These are phyloP conservation scores for Pestalotiopsis sp. DNA, from an alignment of 2,329 filamentous ascomycete species.

Conservation along the genomic window DNA sequence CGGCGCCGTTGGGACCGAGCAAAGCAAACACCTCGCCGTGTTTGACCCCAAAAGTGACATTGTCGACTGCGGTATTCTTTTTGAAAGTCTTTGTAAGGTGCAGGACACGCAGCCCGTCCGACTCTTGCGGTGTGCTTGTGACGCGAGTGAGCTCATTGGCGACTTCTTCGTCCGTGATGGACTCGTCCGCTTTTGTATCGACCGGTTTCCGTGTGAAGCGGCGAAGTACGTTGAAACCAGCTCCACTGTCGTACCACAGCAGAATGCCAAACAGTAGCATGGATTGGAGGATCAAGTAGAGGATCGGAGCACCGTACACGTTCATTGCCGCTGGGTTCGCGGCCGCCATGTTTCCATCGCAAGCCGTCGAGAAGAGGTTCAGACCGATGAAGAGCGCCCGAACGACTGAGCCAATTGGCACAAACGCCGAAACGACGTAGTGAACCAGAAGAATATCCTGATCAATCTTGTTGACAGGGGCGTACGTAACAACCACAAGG, in stretches of 20 bases:
- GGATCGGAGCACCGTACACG: conserved; percentile 80
- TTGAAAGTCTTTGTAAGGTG: conserved; percentile 82
- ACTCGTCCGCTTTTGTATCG: conserved; percentile 29
- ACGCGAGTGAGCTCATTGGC: conserved; percentile 66
- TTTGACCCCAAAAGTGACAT: conserved; percentile 81
- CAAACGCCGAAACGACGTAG: conserved; percentile 73
- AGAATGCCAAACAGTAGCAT: conserved; percentile 72
- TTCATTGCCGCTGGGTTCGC: conserved; percentile 71
- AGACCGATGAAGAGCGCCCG: conserved; percentile 75
- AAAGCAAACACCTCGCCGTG: conserved; percentile 85
- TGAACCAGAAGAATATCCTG: conserved; percentile 68
- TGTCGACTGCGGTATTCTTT: conserved; percentile 78
- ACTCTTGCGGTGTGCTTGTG: conserved; percentile 46
- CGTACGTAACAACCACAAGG: conserved; percentile 73
- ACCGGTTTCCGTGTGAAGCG: conserved; percentile 32
- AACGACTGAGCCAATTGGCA: conserved; percentile 76
- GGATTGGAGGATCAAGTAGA: conserved; percentile 79
- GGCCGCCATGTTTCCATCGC: conserved; percentile 64
- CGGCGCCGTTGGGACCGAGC: conserved; percentile 87
- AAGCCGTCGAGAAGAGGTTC: conserved; percentile 83
- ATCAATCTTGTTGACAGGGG: conserved; percentile 71
- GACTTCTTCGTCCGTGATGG: conserved; percentile 59
- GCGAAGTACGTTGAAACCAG: conserved; percentile 52
- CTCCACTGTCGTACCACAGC: conserved; percentile 80
- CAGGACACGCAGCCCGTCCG: conserved; percentile 75